Evolutionary conservation across 169 alveolate genomes (phyloP).

Genomic region (Plasmodium knowlesi): DNA sequence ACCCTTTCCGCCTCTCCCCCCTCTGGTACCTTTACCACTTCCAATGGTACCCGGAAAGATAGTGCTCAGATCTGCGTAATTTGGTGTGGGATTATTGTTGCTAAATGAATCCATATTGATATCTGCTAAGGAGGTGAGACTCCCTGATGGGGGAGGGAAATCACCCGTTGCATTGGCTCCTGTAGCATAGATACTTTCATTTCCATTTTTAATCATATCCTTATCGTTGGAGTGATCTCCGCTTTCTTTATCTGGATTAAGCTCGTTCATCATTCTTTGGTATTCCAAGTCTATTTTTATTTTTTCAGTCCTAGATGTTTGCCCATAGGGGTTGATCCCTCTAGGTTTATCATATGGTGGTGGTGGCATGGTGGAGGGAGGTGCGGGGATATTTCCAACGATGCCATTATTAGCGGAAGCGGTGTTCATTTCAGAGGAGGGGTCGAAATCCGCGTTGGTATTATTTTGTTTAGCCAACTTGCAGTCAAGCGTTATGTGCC

Average conservation of each 20-base stretch:
- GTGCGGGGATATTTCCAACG: background rate
- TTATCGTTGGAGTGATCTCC: background rate
- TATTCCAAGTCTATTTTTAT: slow-evolving; percentile 56
- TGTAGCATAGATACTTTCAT: slow-evolving; percentile 2
- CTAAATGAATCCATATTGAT: background rate
- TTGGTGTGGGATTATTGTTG: background rate
- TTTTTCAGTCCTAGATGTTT: slow-evolving; percentile 8
- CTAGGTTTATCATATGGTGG: slow-evolving; percentile 16
- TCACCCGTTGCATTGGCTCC: background rate
- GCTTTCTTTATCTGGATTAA: slow-evolving; percentile 25
- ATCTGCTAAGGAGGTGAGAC: background rate
- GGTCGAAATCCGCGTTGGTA: background rate
- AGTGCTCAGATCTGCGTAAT: background rate
- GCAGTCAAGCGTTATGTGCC: slow-evolving; percentile 93
- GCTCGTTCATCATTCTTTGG: slow-evolving; percentile 64
- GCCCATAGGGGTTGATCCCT: background rate
- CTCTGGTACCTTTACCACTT: background rate
- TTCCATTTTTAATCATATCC: background rate
- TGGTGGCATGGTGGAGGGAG: slow-evolving; percentile 20
- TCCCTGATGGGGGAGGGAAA: background rate
- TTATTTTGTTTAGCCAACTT: slow-evolving; percentile 81
- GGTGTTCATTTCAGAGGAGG: background rate
- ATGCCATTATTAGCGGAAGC: background rate
- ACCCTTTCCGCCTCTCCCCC: slow-evolving; percentile 1
- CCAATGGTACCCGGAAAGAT: background rate